These are phyloP conservation scores for Neofusicoccum cordaticola DNA, from an alignment of 2,329 filamentous ascomycete species.

Conservation along the genomic window DNA sequence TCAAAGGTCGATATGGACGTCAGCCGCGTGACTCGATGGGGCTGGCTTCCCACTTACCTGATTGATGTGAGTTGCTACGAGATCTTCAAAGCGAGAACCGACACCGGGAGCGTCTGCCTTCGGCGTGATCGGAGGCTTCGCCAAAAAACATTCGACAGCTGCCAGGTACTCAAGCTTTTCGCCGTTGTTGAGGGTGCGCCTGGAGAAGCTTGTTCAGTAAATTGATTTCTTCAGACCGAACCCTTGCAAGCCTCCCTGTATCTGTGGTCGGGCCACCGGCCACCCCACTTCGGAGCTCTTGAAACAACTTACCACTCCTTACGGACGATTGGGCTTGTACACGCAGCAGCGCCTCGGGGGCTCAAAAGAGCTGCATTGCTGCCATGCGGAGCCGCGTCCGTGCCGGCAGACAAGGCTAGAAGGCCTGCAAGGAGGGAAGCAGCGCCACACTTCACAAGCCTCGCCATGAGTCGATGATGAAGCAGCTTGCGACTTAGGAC, in stretches of 20 bases:
- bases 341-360: neutral
- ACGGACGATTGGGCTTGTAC: conserved; percentile 3
- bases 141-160: conserved; percentile 35
- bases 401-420: neutral
- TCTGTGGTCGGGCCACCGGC: no score
- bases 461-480: neutral
- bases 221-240: neutral
- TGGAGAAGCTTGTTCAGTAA: conserved; percentile 14
- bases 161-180: conserved; percentile 35
- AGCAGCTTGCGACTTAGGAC: conserved; percentile 2
- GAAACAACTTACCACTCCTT: conserved; percentile 12
- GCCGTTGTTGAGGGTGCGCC: conserved; percentile 25
- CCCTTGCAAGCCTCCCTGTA: neutral
- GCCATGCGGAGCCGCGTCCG: neutral
- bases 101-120: conserved; percentile 29
- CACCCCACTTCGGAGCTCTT: neutral
- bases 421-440: neutral
- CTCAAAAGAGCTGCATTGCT: neutral
- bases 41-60: conserved; percentile 27
- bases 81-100: conserved; percentile 36
- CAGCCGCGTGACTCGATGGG: neutral
- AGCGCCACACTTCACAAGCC: conserved; percentile 5
- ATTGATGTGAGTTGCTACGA: conserved; percentile 35
- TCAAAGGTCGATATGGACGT: neutral
- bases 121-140: conserved; percentile 30